Evolutionary conservation across 345 rosid genomes (phyloP).

Genomic region (Murraya koenigii): DNA sequence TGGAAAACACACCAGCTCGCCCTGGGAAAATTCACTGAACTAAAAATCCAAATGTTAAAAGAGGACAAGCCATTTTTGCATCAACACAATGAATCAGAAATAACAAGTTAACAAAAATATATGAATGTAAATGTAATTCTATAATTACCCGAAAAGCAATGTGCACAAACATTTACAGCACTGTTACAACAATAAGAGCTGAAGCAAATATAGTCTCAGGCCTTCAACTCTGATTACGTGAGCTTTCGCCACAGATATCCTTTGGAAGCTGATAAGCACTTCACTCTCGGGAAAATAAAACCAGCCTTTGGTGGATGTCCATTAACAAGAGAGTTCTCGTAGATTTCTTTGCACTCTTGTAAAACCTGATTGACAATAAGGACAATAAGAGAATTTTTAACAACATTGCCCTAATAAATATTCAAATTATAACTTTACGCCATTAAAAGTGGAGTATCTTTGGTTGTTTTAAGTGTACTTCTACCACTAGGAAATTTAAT

Average conservation of each 20-base stretch:
- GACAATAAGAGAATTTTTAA: neutral
- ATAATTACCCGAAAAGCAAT: neutral
- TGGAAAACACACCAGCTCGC: too few relatives aligned
- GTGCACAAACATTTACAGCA: neutral
- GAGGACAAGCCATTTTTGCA: too few relatives aligned
- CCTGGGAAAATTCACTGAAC: too few relatives aligned
- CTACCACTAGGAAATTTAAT: neutral
- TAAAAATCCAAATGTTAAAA: too few relatives aligned
- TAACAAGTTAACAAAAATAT: too few relatives aligned
- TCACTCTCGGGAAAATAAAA: conserved; percentile 80
- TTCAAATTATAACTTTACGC: neutral
- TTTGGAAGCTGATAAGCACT: conserved; percentile 69
- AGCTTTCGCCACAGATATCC: conserved; percentile 77
- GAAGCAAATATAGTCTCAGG: neutral
- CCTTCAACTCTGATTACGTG: conserved; percentile 23
- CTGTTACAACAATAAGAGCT: neutral
- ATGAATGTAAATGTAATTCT: neutral
- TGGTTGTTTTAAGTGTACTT: too few relatives aligned
- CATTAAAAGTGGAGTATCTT: neutral
- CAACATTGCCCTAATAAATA: neutral
- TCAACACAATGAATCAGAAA: too few relatives aligned
- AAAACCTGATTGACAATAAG: conserved; percentile 55
- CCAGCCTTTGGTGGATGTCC: conserved; percentile 90
- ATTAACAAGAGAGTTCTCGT: conserved; percentile 75
- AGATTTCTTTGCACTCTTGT: conserved; percentile 96